phyloP scores from a whole-genome alignment of 1,284 basidiomycete genomes.

The Leccinum solheimii region DNA sequence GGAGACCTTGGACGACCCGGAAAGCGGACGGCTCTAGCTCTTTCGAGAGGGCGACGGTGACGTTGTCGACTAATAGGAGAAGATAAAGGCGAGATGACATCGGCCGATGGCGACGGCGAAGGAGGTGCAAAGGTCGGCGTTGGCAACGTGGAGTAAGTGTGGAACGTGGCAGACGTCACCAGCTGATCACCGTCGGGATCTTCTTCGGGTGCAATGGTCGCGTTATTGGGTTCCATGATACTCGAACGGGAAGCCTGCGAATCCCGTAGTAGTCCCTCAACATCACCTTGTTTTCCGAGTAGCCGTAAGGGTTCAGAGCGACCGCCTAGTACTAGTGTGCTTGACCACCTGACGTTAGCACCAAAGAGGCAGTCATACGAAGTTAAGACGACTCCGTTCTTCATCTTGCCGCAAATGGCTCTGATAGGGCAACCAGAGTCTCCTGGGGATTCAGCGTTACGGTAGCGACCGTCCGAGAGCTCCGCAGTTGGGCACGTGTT shows the following conservation, averaged over 20 bases:
- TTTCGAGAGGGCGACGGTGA: conserved; percentile 34
- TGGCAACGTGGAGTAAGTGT: conserved; percentile 31
- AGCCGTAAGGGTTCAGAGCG: not conserved
- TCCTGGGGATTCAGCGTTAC: not conserved
- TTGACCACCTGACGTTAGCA: conserved; percentile 1
- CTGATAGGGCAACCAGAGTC: not conserved
- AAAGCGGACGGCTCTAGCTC: conserved; percentile 33
- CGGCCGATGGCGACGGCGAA: conserved; percentile 31
- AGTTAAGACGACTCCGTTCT: not conserved
- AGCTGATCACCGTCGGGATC: conserved; percentile 20
- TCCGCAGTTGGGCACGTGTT: not conserved
- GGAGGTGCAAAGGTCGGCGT: conserved; percentile 33
- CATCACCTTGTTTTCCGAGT: conserved; percentile 1
- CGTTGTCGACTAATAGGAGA: conserved; percentile 23
- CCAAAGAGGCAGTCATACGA: not conserved
- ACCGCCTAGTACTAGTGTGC: not conserved
- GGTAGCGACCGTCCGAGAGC: not conserved
- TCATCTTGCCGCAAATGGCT: not conserved
- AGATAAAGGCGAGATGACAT: conserved; percentile 24
- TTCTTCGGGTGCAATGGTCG: conserved; percentile 11
- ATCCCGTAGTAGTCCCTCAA: conserved; percentile 13
- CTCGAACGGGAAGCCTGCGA: conserved; percentile 15
- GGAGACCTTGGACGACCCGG: conserved; percentile 28
- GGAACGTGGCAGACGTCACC: conserved; percentile 19
- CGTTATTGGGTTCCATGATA: conserved; percentile 2